phyloP scores from a whole-genome alignment of 1,284 basidiomycete genomes.

The Bondarzewia mesenterica region DNA sequence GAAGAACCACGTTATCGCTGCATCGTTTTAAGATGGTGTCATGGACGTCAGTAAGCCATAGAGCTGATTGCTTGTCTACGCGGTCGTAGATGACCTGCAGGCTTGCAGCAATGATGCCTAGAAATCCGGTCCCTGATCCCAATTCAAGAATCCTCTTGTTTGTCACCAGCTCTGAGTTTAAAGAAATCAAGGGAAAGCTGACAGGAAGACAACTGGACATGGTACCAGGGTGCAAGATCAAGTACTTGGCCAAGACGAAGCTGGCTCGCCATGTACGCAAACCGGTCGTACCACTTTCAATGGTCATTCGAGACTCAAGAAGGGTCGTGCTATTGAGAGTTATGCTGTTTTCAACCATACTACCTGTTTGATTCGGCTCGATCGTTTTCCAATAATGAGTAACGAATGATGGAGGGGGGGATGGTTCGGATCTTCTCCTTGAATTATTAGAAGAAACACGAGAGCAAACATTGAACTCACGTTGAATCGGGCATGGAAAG shows the following conservation, averaged over 20 bases:
- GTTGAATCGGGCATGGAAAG: slow-evolving; percentile 1
- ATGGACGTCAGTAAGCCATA: slow-evolving; percentile 63
- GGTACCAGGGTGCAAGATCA: slow-evolving; percentile 47
- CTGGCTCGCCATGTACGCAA: slow-evolving; percentile 71
- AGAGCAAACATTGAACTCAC: slow-evolving; percentile 5
- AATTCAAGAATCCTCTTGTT: slow-evolving; percentile 54
- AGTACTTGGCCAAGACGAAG: slow-evolving; percentile 53
- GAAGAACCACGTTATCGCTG: slow-evolving; percentile 43
- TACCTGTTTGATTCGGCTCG: slow-evolving; percentile 6
- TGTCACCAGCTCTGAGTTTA: slow-evolving; percentile 37
- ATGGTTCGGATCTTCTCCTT: neutral
- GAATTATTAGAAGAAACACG: neutral
- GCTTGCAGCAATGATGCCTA: slow-evolving; percentile 52
- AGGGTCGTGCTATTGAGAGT: slow-evolving; percentile 35
- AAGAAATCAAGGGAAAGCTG: slow-evolving; percentile 3
- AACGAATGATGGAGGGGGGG: slow-evolving; percentile 45
- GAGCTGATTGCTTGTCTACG: slow-evolving; percentile 7
- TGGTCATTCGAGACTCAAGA: slow-evolving; percentile 60
- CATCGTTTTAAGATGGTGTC: slow-evolving; percentile 58
- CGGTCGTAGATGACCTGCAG: slow-evolving; percentile 31
- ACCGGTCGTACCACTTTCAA: slow-evolving; percentile 71
- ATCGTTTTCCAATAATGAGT: slow-evolving; percentile 65
- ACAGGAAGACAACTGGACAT: neutral
- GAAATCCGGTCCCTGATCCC: slow-evolving; percentile 65
- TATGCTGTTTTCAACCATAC: slow-evolving; percentile 7